Conservation (phyloP, 2,329 filamentous ascomycete species). For the Juglanconis juglandina region DNA sequence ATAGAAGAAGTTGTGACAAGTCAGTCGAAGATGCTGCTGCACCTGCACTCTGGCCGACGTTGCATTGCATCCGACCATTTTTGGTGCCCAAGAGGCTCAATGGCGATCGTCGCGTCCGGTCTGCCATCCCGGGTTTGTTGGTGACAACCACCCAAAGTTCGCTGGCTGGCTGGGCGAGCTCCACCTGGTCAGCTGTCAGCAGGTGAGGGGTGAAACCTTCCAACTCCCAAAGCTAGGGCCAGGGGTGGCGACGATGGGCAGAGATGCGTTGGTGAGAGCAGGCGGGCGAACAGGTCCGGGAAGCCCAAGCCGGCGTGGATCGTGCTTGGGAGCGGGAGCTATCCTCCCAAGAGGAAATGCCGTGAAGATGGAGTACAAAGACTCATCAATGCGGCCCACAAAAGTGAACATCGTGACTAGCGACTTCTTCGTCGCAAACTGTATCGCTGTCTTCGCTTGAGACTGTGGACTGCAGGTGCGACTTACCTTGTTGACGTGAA, state of each 20-base stretch:
- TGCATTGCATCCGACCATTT: slow-evolving; percentile 11
- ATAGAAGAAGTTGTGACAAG: background rate
- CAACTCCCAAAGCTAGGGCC: background rate
- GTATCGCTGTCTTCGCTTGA: background rate
- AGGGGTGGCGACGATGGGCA: background rate
- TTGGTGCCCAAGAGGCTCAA: background rate
- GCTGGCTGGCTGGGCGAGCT: background rate
- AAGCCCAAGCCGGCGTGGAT: too few species aligned
- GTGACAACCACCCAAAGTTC: background rate
- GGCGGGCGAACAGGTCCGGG: background rate
- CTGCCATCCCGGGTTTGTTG: background rate
- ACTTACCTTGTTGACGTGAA: too few species aligned
- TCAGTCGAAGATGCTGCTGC: background rate
- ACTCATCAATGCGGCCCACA: background rate
- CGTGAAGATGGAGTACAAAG: background rate
- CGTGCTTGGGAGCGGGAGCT: background rate
- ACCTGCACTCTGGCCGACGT: slow-evolving; percentile 1
- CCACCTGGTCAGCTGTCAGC: background rate
- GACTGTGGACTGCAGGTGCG: too few species aligned
- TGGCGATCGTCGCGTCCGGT: background rate
- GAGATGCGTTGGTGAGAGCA: background rate
- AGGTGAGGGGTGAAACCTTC: background rate
- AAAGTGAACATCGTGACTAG: background rate
- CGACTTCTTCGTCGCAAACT: background rate
- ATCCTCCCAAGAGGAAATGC: background rate